phyloP scores from a whole-genome alignment of 2,329 filamentous ascomycete genomes.

The Colletotrichum ledebouriae region DNA sequence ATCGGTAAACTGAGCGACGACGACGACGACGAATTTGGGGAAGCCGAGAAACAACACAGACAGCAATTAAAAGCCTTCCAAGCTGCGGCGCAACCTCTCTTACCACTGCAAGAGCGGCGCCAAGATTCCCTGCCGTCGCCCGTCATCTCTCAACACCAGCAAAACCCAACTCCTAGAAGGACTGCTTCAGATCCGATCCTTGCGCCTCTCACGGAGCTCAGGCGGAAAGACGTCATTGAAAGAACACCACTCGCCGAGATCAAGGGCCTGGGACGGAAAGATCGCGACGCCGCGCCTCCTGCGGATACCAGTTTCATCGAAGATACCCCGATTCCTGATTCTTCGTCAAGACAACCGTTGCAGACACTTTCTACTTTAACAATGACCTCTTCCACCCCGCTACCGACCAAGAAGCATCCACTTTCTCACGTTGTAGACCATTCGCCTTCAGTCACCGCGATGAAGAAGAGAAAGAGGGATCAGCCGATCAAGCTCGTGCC shows the following conservation, averaged over 20 bases:
- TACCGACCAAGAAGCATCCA: conserved; percentile 44
- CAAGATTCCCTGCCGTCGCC: conserved; percentile 1
- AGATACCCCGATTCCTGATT: conserved; percentile 50
- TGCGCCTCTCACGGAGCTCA: conserved; percentile 15
- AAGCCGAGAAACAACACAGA: conserved; percentile 43
- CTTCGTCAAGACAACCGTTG: conserved; percentile 41
- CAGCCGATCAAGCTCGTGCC: conserved; percentile 59
- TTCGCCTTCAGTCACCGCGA: conserved; percentile 41
- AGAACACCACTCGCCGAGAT: conserved; percentile 48
- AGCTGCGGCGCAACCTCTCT: conserved; percentile 22
- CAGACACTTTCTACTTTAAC: conserved; percentile 26
- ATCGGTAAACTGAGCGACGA: conserved; percentile 45
- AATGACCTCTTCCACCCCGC: conserved; percentile 50
- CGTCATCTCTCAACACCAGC: conserved; percentile 7
- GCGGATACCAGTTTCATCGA: conserved; percentile 47
- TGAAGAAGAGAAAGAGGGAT: conserved; percentile 63
- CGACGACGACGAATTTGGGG: conserved; percentile 50
- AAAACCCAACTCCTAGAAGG: conserved; percentile 17
- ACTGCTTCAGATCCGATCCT: conserved; percentile 36
- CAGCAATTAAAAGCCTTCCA: conserved; percentile 23
- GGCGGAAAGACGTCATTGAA: conserved; percentile 34
- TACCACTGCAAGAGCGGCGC: conserved; percentile 33
- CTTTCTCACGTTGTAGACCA: conserved; percentile 20
- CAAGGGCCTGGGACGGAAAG: conserved; percentile 37
- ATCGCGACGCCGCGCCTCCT: conserved; percentile 8